Percentiles rank a stretch among this genome's conserved stretches.
Conservation (phyloP, 768 basidiomycete genomes). For the Hebeloma cylindrosporum region DNA sequence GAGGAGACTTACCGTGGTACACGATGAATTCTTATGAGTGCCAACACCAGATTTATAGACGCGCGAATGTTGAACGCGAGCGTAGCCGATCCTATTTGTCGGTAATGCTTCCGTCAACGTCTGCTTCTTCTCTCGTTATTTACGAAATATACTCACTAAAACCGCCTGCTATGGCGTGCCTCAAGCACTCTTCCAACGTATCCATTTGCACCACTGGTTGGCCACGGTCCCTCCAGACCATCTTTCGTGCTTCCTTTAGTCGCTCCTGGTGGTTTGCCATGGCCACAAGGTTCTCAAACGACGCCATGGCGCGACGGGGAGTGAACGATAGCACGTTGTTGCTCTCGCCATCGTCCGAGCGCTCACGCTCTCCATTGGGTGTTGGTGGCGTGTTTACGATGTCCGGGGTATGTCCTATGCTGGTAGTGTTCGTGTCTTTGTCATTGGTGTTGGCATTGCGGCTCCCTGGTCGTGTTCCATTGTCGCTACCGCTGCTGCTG, state of each 20-base stretch:
- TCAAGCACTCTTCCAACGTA: constrained; percentile 62
- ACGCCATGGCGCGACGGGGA: constrained; percentile 61
- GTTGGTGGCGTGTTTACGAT: too few relatives aligned
- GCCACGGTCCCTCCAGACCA: constrained; percentile 80
- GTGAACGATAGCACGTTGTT: too few relatives aligned
- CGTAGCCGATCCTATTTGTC: constrained; percentile 65
- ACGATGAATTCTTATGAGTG: constrained; percentile 68
- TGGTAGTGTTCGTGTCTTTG: too few relatives aligned
- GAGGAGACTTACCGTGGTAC: constrained; percentile 55
- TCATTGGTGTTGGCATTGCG: too few relatives aligned
- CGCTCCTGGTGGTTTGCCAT: constrained; percentile 83
- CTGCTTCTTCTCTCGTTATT: not conserved
- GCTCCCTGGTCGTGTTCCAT: too few relatives aligned
- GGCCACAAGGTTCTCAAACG: constrained; percentile 82
- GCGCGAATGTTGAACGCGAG: constrained; percentile 84
- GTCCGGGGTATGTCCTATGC: too few relatives aligned
- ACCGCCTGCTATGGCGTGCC: constrained; percentile 71
- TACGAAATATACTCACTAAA: constrained; percentile 52
- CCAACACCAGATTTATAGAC: constrained; percentile 77
- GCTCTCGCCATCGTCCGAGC: constrained; percentile 24
- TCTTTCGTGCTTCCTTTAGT: constrained; percentile 68
- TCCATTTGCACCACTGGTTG: constrained; percentile 70
- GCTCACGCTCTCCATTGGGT: too few relatives aligned
- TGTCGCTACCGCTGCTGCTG: too few relatives aligned
- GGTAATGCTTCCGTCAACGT: not conserved